A percentile compares a stretch with the other conserved stretches of the same genome.
phyloP scores from a whole-genome alignment of 1,284 basidiomycete genomes.

The Pisolithus thermaeus region DNA sequence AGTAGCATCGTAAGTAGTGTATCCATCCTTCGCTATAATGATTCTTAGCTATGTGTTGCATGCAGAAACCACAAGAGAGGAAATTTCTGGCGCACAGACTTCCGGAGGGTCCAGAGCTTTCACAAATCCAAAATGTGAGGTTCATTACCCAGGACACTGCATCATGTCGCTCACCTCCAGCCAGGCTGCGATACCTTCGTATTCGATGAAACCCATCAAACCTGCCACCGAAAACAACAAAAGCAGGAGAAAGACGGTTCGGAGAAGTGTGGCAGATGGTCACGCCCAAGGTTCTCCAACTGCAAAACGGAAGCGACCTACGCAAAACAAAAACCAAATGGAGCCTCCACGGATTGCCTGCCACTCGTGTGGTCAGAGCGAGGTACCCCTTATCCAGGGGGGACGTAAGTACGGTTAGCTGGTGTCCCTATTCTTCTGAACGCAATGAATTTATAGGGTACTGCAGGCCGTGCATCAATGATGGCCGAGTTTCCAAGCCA shows the following conservation, averaged over 20 bases:
- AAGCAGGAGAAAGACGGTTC: slow-evolving; percentile 25
- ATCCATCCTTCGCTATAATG: not conserved
- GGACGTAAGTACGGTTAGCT: slow-evolving; percentile 47
- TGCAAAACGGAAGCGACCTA: slow-evolving; percentile 27
- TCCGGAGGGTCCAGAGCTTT: slow-evolving; percentile 47
- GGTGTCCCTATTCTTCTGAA: not conserved
- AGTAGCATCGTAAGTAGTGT: slow-evolving; percentile 34
- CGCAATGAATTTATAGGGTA: slow-evolving; percentile 36
- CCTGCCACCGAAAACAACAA: slow-evolving; percentile 33
- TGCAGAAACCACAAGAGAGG: slow-evolving; percentile 35
- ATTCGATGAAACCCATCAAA: slow-evolving; percentile 49
- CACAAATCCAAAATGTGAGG: slow-evolving; percentile 51
- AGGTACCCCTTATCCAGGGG: slow-evolving; percentile 66
- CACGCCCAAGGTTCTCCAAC: slow-evolving; percentile 16
- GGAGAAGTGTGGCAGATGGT: slow-evolving; percentile 18
- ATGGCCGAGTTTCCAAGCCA: slow-evolving; percentile 27
- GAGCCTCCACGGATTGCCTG: slow-evolving; percentile 45
- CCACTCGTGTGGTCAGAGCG: slow-evolving; percentile 50
- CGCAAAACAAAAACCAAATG: slow-evolving; percentile 19
- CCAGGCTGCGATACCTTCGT: slow-evolving; percentile 45
- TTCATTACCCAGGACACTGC: not conserved
- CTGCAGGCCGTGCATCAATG: slow-evolving; percentile 56
- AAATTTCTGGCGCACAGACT: slow-evolving; percentile 55
- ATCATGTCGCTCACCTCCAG: not conserved
- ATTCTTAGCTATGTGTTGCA: slow-evolving; percentile 3